Conservation (phyloP, 1,139 yeast species). For the Saccharomyces hybrid region DNA sequence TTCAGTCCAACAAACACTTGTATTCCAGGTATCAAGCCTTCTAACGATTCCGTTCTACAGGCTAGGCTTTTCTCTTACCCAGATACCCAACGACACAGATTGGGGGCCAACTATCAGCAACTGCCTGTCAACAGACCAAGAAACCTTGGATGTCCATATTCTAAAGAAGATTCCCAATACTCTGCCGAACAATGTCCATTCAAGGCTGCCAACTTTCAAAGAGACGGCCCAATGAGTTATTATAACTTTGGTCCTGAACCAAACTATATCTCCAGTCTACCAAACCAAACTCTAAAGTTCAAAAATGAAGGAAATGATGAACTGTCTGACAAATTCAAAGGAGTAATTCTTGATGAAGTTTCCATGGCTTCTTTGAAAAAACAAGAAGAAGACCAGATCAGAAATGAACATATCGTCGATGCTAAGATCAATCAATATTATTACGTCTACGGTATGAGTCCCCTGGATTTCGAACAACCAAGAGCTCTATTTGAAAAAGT, state of each 20-base stretch:
- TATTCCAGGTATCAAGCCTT: conserved; percentile 76
- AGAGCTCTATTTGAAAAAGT: conserved; percentile 38
- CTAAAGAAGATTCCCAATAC: conserved; percentile 10
- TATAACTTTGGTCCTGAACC: conserved; percentile 33
- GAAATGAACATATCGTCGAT: conserved; percentile 37
- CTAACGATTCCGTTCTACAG: conserved; percentile 83
- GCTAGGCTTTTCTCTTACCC: conserved; percentile 78
- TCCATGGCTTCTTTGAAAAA: conserved; percentile 24
- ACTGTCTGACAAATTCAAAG: conserved; percentile 21
- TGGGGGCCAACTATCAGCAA: conserved; percentile 51
- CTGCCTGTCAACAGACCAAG: conserved; percentile 53
- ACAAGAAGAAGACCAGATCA: conserved; percentile 26
- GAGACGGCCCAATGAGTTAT: conserved; percentile 34
- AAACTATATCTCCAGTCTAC: conserved; percentile 30
- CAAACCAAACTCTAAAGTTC: conserved; percentile 14
- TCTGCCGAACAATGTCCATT: conserved; percentile 19
- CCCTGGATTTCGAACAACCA: conserved; percentile 41
- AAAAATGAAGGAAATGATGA: conserved; percentile 10
- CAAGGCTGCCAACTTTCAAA: conserved; percentile 36
- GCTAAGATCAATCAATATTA: conserved; percentile 33
- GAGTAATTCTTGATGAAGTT: conserved; percentile 30
- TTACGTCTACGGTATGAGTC: conserved; percentile 37
- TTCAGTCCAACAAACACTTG: conserved; percentile 68
- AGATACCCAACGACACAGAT: conserved; percentile 63
- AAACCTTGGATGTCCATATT: conserved; percentile 32